phyloP scores from a whole-genome alignment of 441 rosid species.

The Bocquillonia castaneifolia region DNA sequence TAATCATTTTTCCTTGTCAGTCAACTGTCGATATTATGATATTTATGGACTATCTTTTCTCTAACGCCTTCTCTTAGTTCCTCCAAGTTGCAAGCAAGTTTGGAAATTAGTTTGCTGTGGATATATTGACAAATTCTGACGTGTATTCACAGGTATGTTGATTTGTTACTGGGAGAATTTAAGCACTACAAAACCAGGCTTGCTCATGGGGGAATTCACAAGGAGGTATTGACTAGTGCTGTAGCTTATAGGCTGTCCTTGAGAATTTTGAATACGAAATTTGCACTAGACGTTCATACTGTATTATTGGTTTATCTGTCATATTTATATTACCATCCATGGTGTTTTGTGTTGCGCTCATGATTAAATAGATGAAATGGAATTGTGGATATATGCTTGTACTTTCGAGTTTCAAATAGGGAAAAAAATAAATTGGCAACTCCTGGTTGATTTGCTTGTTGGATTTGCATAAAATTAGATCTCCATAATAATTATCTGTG shows the following conservation, averaged over 20 bases:
- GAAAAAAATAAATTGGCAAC: background rate
- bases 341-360: background rate
- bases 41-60: background rate
- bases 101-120: background rate
- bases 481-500: background rate
- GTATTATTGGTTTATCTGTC: background rate
- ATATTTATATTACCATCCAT: background rate
- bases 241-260: background rate
- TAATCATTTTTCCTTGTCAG: background rate
- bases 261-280: constrained; percentile 7
- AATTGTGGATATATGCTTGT: background rate
- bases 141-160: constrained; percentile 69
- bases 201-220: constrained; percentile 79
- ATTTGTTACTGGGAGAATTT: constrained; percentile 89
- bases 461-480: background rate
- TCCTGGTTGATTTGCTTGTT: background rate
- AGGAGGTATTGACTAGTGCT: constrained; percentile 57
- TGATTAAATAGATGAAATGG: background rate
- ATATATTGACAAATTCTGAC: background rate
- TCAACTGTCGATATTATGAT: background rate
- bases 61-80: background rate
- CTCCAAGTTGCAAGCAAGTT: constrained; percentile 6
- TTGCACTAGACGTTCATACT: background rate
- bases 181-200: constrained; percentile 94
- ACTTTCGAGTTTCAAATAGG: background rate